Base-by-base conservation (phyloP, 768 basidiomycete genomes). In the Boletus pseudo-olivaceus region DNA sequence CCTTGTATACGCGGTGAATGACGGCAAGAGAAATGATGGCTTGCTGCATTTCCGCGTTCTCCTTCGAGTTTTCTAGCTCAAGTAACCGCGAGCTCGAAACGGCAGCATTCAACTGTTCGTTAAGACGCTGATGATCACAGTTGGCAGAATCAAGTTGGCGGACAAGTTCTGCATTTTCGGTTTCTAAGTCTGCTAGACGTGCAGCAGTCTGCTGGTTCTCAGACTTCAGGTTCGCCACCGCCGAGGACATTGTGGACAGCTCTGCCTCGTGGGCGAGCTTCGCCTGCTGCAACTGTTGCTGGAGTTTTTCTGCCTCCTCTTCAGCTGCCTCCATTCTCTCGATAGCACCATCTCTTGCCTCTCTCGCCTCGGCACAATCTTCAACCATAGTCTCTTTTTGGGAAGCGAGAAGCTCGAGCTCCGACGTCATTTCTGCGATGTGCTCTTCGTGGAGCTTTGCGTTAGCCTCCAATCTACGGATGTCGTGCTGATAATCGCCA, bases 361-460 rank as follows among this genome's bases (percentile, higher is more conserved):
- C 85, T 49, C 90, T 76, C 2, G 88, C 88, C 51, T 85, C 83
- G 5, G 85, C 84, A 62, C 90, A 92, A 64, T 93, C 90, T 57
- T 91, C 89, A 0, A 92, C 81, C 87, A 93, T 89, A 2, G 87
- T 84, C 52, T 82, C 82, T 67, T 86, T 89, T 73, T 90, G 81
- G 5, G 82, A 78, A 20, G 72, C 75, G 54, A 84, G 73, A 56
- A 79, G 79, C 62, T 89, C 89, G 53, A 90, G 67, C 61, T 93
- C 90, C 17, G 65, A 68, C 3, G 79, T 84, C 80, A 89, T 79
- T 72, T 92, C 90, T 3, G 66, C 68, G 37, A 90, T 68, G 7
- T 87, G 77, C 27, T 92, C 90, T 66, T 93, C 90, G 52, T 88
- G 84, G 33, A 92, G 71, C 51, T 77, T 76, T 47, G 87, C 65